Evolutionary conservation across 768 basidiomycete genomes (phyloP), one percentile per base, ranked within the genome.

Genomic region (Filobasidium wieringae): DNA sequence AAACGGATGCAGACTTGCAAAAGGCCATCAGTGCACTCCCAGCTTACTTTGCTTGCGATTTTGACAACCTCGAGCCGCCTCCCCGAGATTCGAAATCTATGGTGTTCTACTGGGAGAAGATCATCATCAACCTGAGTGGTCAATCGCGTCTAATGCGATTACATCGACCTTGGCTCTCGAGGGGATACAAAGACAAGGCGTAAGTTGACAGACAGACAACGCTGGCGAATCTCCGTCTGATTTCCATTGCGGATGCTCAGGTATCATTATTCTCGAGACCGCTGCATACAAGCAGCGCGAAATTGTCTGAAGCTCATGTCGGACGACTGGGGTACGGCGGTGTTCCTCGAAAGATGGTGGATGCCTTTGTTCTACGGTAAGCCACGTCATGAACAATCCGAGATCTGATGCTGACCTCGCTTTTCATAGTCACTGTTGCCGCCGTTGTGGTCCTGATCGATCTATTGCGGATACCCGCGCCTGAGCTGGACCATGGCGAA

Each of bases 271-370:
- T 74, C 72, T 32, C 69, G 69, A 32, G 67, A 72, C 37, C 72
- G 72, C 37, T 75, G 74, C 60, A 70, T 75, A 27, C 63, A 69
- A 7, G 72, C 74, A 19, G 72, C 74, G n/a, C 66, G 72, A 41
- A 71, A 71, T 29, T 69, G 66, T 40, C 45, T 75, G 57, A 62
- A 68, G 55, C 61, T 75, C 59, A 71, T 75, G 70, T 53, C 58
- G n/a, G 68, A 68, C 41, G 62, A 66, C 22, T 57, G 67, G 29
- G 69, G 68, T 2, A 66, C 65, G 12, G 71, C 72, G 29, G 52
- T 65, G 0, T 74, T 75, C 59, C 53, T 75, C 45, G 72, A 75
- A 54, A 67, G 69, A 58, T 75, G 74, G 74, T 74, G 72, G 69
- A 66, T 72, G 24, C 71, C 69, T 1, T 61, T 72, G 6, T 72